Percentiles rank a stretch among this genome's conserved stretches.
Conservation (phyloP, 129 eudicot species). For the Mikania micrantha region DNA sequence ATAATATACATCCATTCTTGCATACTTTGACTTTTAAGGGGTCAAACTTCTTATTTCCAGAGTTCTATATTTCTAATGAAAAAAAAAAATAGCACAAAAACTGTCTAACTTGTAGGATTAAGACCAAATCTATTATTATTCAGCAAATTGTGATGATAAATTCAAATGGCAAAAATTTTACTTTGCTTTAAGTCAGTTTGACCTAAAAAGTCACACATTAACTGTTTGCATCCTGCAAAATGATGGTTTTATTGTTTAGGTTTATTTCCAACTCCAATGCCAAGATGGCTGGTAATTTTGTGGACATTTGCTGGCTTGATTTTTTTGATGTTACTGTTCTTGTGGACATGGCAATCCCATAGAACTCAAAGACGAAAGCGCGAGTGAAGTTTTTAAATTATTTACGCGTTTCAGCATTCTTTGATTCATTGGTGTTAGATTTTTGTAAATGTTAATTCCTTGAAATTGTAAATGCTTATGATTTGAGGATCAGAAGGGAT, state of each 20-base stretch:
- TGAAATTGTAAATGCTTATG: conserved; percentile 42
- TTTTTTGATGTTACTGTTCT: conserved; percentile 39
- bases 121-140: background rate
- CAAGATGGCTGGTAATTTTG: conserved; percentile 65
- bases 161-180: background rate
- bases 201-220: background rate
- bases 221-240: background rate
- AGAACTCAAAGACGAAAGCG: conserved; percentile 43
- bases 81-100: no score
- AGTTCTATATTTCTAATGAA: background rate
- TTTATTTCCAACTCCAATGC: conserved; percentile 76
- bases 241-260: conserved; percentile 40
- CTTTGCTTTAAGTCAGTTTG: background rate
- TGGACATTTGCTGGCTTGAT: conserved; percentile 56
- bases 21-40: conserved; percentile 1
- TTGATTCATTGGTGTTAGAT: conserved; percentile 31
- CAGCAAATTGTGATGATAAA: background rate
- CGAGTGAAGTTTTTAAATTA: conserved; percentile 30
- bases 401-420: conserved; percentile 24
- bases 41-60: background rate
- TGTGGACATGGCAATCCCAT: conserved; percentile 72
- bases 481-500: conserved; percentile 13
- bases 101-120: background rate
- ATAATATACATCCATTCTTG: background rate
- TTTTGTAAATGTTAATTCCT: conserved; percentile 40